Evolutionary conservation across 2,329 filamentous ascomycete species (phyloP).

Genomic region (Talaromyces sp.): DNA sequence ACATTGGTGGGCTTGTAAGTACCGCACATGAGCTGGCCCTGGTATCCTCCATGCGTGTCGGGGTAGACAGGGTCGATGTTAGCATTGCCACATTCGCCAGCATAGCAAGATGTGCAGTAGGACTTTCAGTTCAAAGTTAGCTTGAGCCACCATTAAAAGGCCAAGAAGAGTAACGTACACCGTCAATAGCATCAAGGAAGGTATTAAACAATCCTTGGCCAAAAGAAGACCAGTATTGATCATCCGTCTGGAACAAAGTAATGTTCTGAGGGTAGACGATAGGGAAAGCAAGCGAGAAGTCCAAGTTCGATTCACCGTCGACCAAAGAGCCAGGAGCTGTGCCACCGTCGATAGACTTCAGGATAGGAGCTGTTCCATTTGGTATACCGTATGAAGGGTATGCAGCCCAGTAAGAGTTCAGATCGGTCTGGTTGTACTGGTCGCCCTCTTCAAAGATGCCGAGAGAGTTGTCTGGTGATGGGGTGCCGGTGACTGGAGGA

Average conservation of each 20-base stretch:
- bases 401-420: conserved; percentile 51
- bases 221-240: conserved; percentile 41
- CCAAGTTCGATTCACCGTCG: conserved; percentile 53
- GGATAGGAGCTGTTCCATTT: conserved; percentile 45
- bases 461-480: conserved; percentile 48
- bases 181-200: conserved; percentile 55
- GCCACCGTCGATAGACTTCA: conserved; percentile 50
- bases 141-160: no score
- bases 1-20: conserved; percentile 53
- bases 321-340: conserved; percentile 40
- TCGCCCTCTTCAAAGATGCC: conserved; percentile 57
- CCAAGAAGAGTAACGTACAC: conserved; percentile 29
- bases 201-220: conserved; percentile 43
- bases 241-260: conserved; percentile 53
- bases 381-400: conserved; percentile 43
- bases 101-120: conserved; percentile 55
- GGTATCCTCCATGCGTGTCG: conserved; percentile 47
- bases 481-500: conserved; percentile 40
- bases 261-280: conserved; percentile 55
- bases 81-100: conserved; percentile 51
- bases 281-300: conserved; percentile 56
- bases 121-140: conserved; percentile 28
- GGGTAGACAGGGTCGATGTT: conserved; percentile 56
- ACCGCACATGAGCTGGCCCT: conserved; percentile 42
- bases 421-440: conserved; percentile 52